Conservation (phyloP, 495 filamentous ascomycete genomes). For the Tirmania nivea region DNA sequence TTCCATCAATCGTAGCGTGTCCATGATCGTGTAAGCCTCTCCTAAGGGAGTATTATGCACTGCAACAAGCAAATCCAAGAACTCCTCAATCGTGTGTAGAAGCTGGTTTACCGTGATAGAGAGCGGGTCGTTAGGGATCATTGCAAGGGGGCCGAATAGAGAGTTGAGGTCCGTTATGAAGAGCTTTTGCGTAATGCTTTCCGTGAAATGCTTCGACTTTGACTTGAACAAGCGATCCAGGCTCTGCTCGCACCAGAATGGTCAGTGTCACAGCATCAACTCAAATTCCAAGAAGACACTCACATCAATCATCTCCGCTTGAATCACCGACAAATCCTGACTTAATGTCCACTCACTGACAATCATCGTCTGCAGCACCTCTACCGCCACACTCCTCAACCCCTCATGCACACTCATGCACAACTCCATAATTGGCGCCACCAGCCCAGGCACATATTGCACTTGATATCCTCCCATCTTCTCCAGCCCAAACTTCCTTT, state of each 20-base stretch:
- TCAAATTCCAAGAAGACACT: constrained; percentile 4
- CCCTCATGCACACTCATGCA: constrained; percentile 92
- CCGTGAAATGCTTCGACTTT: constrained; percentile 50
- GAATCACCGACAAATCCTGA: constrained; percentile 73
- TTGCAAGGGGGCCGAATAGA: constrained; percentile 51
- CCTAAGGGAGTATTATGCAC: constrained; percentile 62
- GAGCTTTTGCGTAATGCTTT: constrained; percentile 74
- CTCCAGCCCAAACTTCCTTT: constrained; percentile 46
- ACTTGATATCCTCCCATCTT: constrained; percentile 94
- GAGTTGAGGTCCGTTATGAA: constrained; percentile 72
- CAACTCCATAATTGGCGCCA: constrained; percentile 77
- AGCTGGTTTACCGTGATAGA: constrained; percentile 56
- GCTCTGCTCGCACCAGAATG: constrained; percentile 24
- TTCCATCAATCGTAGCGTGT: constrained; percentile 82
- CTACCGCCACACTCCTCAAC: constrained; percentile 68
- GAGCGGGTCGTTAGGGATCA: constrained; percentile 45
- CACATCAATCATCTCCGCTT: constrained; percentile 82
- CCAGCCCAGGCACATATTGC: constrained; percentile 83
- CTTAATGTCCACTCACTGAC: constrained; percentile 96
- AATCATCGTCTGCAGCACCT: constrained; percentile 92
- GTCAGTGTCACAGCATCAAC: neutral
- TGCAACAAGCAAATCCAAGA: constrained; percentile 79
- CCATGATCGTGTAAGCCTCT: constrained; percentile 59
- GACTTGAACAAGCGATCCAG: constrained; percentile 73
- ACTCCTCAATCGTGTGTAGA: constrained; percentile 65